phyloP scores from a whole-genome alignment of 768 basidiomycete genomes.

The Boletellus ananas region DNA sequence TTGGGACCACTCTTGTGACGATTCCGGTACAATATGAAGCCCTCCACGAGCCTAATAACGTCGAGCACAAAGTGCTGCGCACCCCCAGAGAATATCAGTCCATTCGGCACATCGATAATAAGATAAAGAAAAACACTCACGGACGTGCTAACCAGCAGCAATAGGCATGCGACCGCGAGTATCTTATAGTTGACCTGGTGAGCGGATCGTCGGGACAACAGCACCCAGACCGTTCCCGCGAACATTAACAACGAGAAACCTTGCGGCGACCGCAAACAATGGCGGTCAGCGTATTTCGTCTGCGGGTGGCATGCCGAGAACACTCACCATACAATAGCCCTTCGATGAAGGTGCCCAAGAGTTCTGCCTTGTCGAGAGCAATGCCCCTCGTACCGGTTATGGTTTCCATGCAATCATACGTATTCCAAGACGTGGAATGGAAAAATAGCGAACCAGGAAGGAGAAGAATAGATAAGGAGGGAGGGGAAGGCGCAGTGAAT shows the following conservation, averaged over 20 bases:
- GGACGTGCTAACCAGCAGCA: constrained; percentile 30
- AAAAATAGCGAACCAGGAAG: not conserved
- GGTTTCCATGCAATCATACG: not conserved
- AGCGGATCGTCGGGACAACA: constrained; percentile 9
- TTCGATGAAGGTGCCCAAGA: constrained; percentile 16
- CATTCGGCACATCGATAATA: not conserved
- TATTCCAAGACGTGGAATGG: not conserved
- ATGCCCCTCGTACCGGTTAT: not conserved
- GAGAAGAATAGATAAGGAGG: too few relatives aligned
- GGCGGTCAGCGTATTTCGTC: not conserved
- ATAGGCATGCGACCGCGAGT: constrained; percentile 21
- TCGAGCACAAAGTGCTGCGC: constrained; percentile 26
- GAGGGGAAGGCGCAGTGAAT: not conserved
- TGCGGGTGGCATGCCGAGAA: not conserved
- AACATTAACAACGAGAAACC: constrained; percentile 38
- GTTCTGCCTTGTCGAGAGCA: constrained; percentile 15
- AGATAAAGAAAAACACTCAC: constrained; percentile 12
- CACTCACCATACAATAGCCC: constrained; percentile 17
- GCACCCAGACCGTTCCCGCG: constrained; percentile 26
- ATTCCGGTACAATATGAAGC: constrained; percentile 21
- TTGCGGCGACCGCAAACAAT: not conserved
- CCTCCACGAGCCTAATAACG: constrained; percentile 24
- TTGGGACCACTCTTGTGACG: constrained; percentile 16
- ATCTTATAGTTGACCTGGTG: constrained; percentile 20
- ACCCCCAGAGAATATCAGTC: not conserved